Percentiles rank a stretch among this genome's conserved stretches.
Evolutionary conservation across 257 asterid species (phyloP).

Genomic region (Solanum virginianum): DNA sequence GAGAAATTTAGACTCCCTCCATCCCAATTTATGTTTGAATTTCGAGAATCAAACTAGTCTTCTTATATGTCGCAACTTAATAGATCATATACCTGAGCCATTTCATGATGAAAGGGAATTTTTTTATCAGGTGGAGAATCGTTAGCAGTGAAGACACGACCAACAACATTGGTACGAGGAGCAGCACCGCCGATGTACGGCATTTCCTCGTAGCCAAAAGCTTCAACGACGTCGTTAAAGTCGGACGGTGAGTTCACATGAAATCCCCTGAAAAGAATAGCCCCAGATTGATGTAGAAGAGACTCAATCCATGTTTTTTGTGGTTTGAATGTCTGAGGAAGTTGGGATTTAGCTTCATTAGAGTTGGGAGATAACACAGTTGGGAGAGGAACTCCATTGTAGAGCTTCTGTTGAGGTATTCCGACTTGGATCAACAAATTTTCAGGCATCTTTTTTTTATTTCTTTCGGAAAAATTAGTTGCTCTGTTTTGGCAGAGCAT

Average conservation of each 20-base stretch:
- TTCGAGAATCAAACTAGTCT: neutral
- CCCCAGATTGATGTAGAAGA: slow-evolving; percentile 48
- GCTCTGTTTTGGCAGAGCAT: neutral
- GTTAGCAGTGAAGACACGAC: slow-evolving; percentile 82
- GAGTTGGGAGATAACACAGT: slow-evolving; percentile 38
- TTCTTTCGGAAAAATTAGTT: too few relatives aligned
- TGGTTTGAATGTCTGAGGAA: slow-evolving; percentile 24
- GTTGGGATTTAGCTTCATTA: neutral
- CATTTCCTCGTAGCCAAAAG: slow-evolving; percentile 69
- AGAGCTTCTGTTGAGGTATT: slow-evolving; percentile 42
- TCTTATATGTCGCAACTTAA: neutral
- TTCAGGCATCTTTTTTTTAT: slow-evolving; percentile 16
- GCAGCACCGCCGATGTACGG: slow-evolving; percentile 91
- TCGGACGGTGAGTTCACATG: slow-evolving; percentile 41
- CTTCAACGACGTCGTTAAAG: slow-evolving; percentile 77
- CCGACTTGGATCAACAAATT: slow-evolving; percentile 34
- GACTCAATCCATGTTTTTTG: slow-evolving; percentile 49
- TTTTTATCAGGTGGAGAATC: slow-evolving; percentile 89
- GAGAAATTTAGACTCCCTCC: neutral
- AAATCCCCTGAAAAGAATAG: slow-evolving; percentile 63
- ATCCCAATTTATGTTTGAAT: neutral
- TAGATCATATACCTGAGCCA: slow-evolving; percentile 52
- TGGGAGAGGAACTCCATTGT: slow-evolving; percentile 43
- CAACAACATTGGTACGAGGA: slow-evolving; percentile 65
- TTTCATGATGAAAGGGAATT: slow-evolving; percentile 75